Evolutionary conservation across 2,329 filamentous ascomycete species (phyloP), one percentile per base, ranked within the genome.

Genomic region (Fusarium poae): DNA sequence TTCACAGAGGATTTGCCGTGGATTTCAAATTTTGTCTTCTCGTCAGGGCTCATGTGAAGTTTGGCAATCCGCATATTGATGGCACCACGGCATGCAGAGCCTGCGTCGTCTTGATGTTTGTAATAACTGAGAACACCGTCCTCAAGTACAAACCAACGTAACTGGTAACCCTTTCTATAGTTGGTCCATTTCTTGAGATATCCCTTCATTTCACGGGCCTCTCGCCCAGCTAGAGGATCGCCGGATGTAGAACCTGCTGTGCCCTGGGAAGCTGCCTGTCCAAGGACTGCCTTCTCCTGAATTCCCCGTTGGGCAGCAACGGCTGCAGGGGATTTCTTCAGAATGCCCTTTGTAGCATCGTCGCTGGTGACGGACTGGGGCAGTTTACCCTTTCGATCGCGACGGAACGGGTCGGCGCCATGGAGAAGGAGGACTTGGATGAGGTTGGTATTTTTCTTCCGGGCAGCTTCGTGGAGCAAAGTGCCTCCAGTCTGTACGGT

Each of bases 161-260:
- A 80, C 81, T 99, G 97, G 82, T 97, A 99, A 11, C 96, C 96
- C 77, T 92, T 94, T 23, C 95, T 94, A 78, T 99, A 99, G 78
- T 99, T 99, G 48, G 96, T 99, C 96, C 96, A 99, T 79, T 99
- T 99, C 82, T 97, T 98, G 58, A 99, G 84, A 78, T 98, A 99
- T 9, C 96, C 96, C 82, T 97, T 97, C 92, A 99, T 98, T 80
- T 98, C 95, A 48, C 94, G 88, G 20, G 92, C 92, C 76, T 99
- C 96, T 71, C 95, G 94, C 18, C 92, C 91, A 27, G 91, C 92
- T 61, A 89, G 78, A 21, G 87, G 83, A 69, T 92, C 87, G 12
- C 85, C 83, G 18, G 89, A 83, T 3, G 82, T 80, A 27, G 87
- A 83, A 16, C 84, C 78, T 11, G 84, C 81, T 4, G 82, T 80